phyloP scores from a whole-genome alignment of 768 basidiomycete species.

The Hericium coralloides region DNA sequence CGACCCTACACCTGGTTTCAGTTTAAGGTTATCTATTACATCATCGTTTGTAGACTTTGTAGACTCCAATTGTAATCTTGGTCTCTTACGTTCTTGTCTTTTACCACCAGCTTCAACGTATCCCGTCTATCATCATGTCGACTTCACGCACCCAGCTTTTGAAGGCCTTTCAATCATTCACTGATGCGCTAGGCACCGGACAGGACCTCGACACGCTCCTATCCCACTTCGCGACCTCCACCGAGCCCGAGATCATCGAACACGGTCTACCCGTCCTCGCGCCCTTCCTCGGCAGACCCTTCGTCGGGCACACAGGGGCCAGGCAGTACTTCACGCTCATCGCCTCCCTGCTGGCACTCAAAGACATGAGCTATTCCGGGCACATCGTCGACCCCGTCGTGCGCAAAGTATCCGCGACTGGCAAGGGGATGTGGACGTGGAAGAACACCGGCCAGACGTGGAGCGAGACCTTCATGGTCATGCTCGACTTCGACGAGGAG shows the following conservation, averaged over 20 bases:
- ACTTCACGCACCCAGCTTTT: constrained; percentile 29
- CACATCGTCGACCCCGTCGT: constrained; percentile 44
- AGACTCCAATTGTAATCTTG: too few species aligned
- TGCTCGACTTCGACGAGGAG: constrained; percentile 50
- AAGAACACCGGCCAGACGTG: constrained; percentile 40
- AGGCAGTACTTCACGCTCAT: constrained; percentile 43
- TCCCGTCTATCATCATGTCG: neutral
- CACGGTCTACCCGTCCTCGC: constrained; percentile 46
- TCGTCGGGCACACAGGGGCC: constrained; percentile 35
- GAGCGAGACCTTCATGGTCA: constrained; percentile 54
- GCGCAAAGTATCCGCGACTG: constrained; percentile 46
- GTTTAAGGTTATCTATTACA: too few species aligned
- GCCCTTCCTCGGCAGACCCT: constrained; percentile 50
- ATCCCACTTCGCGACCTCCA: constrained; percentile 39
- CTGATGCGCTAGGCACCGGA: constrained; percentile 41
- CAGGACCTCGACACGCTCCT: constrained; percentile 34
- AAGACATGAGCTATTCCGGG: constrained; percentile 44
- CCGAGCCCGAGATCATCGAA: constrained; percentile 38
- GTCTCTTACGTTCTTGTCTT: too few species aligned
- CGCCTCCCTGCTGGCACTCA: constrained; percentile 35
- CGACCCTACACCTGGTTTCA: too few species aligned
- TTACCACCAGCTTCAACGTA: too few species aligned
- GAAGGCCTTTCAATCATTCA: constrained; percentile 37
- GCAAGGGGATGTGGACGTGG: constrained; percentile 50
- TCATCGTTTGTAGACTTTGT: too few species aligned